phyloP scores from a whole-genome alignment of 129 eudicot genomes.

The Logfia minima region DNA sequence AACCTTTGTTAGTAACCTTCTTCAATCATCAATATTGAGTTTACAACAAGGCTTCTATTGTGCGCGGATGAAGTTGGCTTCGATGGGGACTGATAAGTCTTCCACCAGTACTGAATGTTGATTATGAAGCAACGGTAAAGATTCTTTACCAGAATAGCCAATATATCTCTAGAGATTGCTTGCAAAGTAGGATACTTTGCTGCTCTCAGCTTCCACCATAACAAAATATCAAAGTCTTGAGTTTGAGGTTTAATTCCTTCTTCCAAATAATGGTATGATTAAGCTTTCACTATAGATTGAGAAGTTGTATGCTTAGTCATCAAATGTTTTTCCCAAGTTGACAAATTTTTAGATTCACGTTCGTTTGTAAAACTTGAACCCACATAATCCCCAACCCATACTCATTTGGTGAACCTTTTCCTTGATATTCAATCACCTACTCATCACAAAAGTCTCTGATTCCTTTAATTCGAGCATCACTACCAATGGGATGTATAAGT shows the following conservation, averaged over 20 bases:
- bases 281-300: background rate
- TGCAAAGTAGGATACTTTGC: slow-evolving; percentile 16
- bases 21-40: background rate
- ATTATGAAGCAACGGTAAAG: slow-evolving; percentile 13
- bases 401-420: no score
- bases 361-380: no score
- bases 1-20: background rate
- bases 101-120: background rate
- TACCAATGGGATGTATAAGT: no score
- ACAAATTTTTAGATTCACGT: no score
- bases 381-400: no score
- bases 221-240: slow-evolving; percentile 17
- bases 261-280: slow-evolving; percentile 14
- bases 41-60: background rate
- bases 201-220: slow-evolving; percentile 16
- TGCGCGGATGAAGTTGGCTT: background rate
- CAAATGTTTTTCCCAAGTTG: background rate
- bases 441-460: no score
- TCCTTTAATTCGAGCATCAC: no score
- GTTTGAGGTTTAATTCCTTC: slow-evolving; percentile 7
- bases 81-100: background rate
- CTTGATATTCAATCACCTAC: no score
- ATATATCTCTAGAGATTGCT: slow-evolving; percentile 12
- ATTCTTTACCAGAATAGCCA: slow-evolving; percentile 8
- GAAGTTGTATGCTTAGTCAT: background rate